A percentile compares a stretch with the other conserved stretches of the same genome.
Conservation (phyloP, 1,284 basidiomycete species). For the Leccinum huronense region DNA sequence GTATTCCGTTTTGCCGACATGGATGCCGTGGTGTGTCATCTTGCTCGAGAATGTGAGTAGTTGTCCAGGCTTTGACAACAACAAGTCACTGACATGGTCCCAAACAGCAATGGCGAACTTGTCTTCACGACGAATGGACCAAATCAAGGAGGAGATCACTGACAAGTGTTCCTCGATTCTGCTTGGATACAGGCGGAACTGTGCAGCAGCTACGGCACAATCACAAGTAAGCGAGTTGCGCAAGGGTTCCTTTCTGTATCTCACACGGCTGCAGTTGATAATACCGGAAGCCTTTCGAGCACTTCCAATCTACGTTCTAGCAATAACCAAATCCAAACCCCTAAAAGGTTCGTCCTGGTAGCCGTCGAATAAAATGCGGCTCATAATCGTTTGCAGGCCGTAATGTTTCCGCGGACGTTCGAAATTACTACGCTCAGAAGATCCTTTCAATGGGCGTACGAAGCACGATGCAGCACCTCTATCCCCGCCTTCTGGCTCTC, state of each 20-base stretch:
- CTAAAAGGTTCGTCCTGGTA: slow-evolving; percentile 67
- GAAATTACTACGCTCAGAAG: slow-evolving; percentile 82
- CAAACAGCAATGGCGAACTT: slow-evolving; percentile 67
- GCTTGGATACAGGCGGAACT: slow-evolving; percentile 87
- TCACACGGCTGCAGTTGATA: slow-evolving; percentile 62
- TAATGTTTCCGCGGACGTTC: slow-evolving; percentile 89
- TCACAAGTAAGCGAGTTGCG: slow-evolving; percentile 63
- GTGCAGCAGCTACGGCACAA: slow-evolving; percentile 78
- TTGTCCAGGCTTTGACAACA: not conserved
- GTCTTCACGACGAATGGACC: slow-evolving; percentile 60
- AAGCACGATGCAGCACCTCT: slow-evolving; percentile 76
- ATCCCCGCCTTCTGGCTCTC: slow-evolving; percentile 87
- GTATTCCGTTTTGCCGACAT: slow-evolving; percentile 93
- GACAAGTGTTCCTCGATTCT: slow-evolving; percentile 85
- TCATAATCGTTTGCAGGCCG: slow-evolving; percentile 50
- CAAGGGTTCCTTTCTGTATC: slow-evolving; percentile 1
- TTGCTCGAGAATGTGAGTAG: slow-evolving; percentile 75
- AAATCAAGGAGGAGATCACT: slow-evolving; percentile 82
- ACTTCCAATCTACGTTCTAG: slow-evolving; percentile 82
- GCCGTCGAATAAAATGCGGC: slow-evolving; percentile 6
- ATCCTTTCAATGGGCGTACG: slow-evolving; percentile 72
- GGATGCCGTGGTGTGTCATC: slow-evolving; percentile 76
- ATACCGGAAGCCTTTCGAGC: slow-evolving; percentile 93
- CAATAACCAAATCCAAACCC: slow-evolving; percentile 88
- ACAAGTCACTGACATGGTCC: not conserved